These are phyloP conservation scores for Eucalyptus polybractea DNA, from an alignment of 345 rosid genomes.

Conservation along the genomic window DNA sequence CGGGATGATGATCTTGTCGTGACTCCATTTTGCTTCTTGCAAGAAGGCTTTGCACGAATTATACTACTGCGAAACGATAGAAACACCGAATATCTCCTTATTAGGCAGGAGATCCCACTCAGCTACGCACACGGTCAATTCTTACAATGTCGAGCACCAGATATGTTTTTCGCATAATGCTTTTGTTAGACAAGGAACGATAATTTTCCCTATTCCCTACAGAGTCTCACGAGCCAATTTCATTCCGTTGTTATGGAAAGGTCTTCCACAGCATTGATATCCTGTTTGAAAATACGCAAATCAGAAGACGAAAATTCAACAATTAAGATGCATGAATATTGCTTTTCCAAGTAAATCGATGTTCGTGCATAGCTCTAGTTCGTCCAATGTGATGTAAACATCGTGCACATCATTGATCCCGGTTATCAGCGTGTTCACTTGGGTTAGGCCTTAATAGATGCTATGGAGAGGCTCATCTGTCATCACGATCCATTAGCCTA, in stretches of 20 bases:
- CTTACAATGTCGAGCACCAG: accelerated
- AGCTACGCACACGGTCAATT: neutral
- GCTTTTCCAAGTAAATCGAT: no score
- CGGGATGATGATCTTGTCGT: neutral
- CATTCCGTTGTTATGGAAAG: no score
- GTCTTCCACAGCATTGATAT: no score
- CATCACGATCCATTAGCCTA: slow-evolving; percentile 25
- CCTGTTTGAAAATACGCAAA: no score
- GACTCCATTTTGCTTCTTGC: slow-evolving; percentile 27
- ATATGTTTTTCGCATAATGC: neutral
- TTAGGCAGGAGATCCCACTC: neutral
- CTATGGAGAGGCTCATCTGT: slow-evolving; percentile 4
- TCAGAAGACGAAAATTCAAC: no score
- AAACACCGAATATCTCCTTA: neutral
- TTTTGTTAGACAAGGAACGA: slow-evolving; percentile 5
- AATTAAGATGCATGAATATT: no score
- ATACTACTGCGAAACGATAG: slow-evolving; percentile 6
- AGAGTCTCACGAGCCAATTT: no score
- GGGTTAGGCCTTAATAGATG: slow-evolving; percentile 2
- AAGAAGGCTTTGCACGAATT: slow-evolving; percentile 24
- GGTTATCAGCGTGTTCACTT: neutral
- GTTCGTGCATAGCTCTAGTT: no score
- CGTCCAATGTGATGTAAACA: slow-evolving; percentile 8
- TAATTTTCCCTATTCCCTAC: slow-evolving; percentile 1
- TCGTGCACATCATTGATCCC: slow-evolving; percentile 21